Evolutionary conservation across 1,139 yeast genomes (phyloP).

Genomic region (Kurtzmaniella quercitrusa): DNA sequence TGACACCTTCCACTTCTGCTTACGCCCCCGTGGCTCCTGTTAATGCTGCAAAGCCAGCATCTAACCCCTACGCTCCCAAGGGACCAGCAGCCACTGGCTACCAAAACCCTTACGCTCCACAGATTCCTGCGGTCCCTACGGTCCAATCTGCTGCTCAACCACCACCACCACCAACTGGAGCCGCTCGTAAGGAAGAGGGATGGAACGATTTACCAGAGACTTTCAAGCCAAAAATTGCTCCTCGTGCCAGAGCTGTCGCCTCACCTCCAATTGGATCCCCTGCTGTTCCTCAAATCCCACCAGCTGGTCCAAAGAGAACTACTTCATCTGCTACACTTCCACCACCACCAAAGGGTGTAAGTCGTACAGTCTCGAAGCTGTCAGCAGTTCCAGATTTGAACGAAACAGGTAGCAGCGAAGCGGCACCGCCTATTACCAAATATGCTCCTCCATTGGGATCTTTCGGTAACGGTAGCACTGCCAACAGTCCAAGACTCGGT

Average conservation of each 20-base stretch:
- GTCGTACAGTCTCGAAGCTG: conserved; percentile 26
- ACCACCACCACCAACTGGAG: conserved; percentile 33
- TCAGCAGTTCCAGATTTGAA: conserved; percentile 15
- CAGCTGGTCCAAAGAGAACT: conserved; percentile 14
- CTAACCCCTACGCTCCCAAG: conserved; percentile 29
- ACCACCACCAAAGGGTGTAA: conserved; percentile 37
- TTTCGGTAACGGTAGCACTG: neutral
- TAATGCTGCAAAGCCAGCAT: conserved; percentile 10
- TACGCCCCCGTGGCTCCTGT: conserved; percentile 14
- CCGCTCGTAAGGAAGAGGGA: conserved; percentile 64
- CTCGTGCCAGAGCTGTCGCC: conserved; percentile 50
- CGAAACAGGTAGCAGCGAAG: conserved; percentile 4
- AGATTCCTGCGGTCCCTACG: conserved; percentile 11
- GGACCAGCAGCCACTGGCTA: conserved; percentile 10
- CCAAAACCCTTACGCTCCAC: conserved; percentile 16
- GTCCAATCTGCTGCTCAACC: conserved; percentile 19
- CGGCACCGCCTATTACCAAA: neutral
- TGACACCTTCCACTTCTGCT: conserved; percentile 9
- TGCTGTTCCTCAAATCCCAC: conserved; percentile 19
- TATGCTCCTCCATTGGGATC: conserved; percentile 13
- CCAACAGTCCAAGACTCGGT: neutral
- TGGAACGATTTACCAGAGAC: conserved; percentile 93
- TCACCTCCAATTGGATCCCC: conserved; percentile 32
- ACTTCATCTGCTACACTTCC: conserved; percentile 15
- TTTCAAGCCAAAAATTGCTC: conserved; percentile 45